phyloP scores from a whole-genome alignment of 805 yeast genomes.

The Danielia oregonensis region DNA sequence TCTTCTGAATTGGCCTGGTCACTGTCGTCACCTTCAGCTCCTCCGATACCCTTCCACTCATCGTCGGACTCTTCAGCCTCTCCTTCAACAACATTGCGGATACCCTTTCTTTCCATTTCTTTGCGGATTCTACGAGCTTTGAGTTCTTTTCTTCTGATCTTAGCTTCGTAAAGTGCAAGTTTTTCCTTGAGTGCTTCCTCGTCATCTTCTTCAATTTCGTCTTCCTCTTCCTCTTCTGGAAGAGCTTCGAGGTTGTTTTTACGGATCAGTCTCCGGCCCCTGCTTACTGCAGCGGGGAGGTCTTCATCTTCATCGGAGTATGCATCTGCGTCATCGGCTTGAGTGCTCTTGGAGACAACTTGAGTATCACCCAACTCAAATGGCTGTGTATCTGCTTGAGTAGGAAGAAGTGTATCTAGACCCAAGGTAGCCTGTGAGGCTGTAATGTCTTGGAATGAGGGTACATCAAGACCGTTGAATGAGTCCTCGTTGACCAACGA shows the following conservation, averaged over 20 bases:
- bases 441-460: slow-evolving; percentile 21
- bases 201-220: slow-evolving; percentile 19
- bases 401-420: slow-evolving; percentile 8
- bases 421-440: slow-evolving; percentile 15
- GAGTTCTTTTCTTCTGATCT: slow-evolving; percentile 32
- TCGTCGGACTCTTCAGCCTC: slow-evolving; percentile 90
- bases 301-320: slow-evolving; percentile 24
- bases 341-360: slow-evolving; percentile 3
- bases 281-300: slow-evolving; percentile 20
- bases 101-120: slow-evolving; percentile 57
- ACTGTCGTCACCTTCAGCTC: slow-evolving; percentile 57
- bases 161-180: slow-evolving; percentile 38
- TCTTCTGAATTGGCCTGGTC: slow-evolving; percentile 70
- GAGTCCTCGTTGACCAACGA: slow-evolving; percentile 6
- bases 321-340: slow-evolving; percentile 3
- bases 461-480: slow-evolving; percentile 10
- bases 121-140: slow-evolving; percentile 32
- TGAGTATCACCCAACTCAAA: slow-evolving; percentile 2
- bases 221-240: slow-evolving; percentile 17
- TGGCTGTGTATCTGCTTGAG: slow-evolving; percentile 14
- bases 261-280: slow-evolving; percentile 21
- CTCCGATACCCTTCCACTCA: slow-evolving; percentile 83
- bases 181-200: slow-evolving; percentile 25
- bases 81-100: slow-evolving; percentile 62
- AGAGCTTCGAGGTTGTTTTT: slow-evolving; percentile 10